Conservation (phyloP, 2,329 filamentous ascomycete genomes). For the Paracoccidioides lutzii region DNA sequence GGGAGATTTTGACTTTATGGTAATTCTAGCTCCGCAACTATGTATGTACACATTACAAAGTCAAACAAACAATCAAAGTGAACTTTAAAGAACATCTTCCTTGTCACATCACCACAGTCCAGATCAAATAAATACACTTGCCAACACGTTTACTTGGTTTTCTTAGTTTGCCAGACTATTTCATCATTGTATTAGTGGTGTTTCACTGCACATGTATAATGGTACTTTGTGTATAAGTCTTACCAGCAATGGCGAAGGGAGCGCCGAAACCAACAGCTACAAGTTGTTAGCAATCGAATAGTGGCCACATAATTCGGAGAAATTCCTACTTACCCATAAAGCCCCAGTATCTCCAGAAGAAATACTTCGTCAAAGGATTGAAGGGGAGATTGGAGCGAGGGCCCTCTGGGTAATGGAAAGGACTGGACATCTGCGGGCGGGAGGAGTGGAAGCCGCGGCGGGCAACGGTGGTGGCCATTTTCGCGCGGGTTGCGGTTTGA, state of each 20-base stretch:
- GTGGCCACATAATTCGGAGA: slow-evolving; percentile 2
- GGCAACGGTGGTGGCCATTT: slow-evolving; percentile 54
- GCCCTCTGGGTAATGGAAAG: slow-evolving; percentile 97
- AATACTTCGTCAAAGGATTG: slow-evolving; percentile 83
- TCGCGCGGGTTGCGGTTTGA: slow-evolving; percentile 49
- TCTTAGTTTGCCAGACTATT: slow-evolving; percentile 55
- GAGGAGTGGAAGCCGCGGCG: slow-evolving; percentile 92
- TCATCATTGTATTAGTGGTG: slow-evolving; percentile 15
- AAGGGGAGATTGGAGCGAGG: slow-evolving; percentile 92
- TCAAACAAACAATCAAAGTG: not conserved
- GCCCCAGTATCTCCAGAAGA: slow-evolving; percentile 68
- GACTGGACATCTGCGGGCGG: slow-evolving; percentile 69
- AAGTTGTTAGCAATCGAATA: slow-evolving; percentile 25
- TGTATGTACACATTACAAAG: slow-evolving; percentile 12
- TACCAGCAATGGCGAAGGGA: slow-evolving; percentile 53
- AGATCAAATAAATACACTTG: not conserved
- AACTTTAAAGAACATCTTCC: no score
- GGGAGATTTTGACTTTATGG: not conserved
- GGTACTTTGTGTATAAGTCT: slow-evolving; percentile 19
- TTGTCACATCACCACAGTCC: not conserved
- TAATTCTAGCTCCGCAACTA: slow-evolving; percentile 22
- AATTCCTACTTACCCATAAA: slow-evolving; percentile 50
- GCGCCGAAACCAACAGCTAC: slow-evolving; percentile 45
- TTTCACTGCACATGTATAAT: not conserved
- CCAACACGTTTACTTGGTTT: slow-evolving; percentile 37